Percentiles rank a stretch among this genome's conserved stretches.
These are phyloP conservation scores for Musa itinerans DNA, from an alignment of 176 grass and related monocot species.

Conservation along the genomic window DNA sequence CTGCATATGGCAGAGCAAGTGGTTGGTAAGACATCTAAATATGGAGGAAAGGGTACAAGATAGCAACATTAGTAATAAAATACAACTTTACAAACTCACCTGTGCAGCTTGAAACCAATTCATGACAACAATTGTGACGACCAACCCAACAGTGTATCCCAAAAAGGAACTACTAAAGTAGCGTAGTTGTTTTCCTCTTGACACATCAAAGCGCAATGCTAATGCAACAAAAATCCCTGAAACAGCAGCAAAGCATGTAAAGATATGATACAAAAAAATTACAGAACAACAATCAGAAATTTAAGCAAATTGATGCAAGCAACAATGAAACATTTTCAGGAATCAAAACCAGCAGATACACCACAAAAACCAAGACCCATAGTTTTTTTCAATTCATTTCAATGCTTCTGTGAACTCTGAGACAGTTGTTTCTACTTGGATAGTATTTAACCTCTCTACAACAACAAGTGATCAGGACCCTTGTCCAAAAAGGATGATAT, in stretches of 20 bases:
- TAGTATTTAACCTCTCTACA: too few species aligned
- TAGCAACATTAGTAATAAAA: conserved; percentile 8
- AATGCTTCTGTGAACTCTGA: too few species aligned
- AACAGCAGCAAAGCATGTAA: conserved; percentile 5
- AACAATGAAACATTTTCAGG: not conserved
- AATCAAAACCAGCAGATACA: too few species aligned
- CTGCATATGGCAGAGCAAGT: conserved; percentile 24
- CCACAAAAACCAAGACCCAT: too few species aligned
- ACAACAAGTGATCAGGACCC: not conserved
- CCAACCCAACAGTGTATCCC: conserved; percentile 60
- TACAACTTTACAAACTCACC: conserved; percentile 24
- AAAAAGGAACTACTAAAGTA: conserved; percentile 84
- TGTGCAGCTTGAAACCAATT: conserved; percentile 97
- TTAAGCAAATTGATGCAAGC: not conserved
- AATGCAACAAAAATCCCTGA: conserved; percentile 87
- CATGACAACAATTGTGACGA: conserved; percentile 71
- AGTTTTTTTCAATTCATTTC: too few species aligned
- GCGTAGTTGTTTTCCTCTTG: conserved; percentile 53
- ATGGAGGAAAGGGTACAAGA: not conserved
- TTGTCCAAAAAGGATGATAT: not conserved
- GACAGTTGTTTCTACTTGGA: too few species aligned
- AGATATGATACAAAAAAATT: not conserved
- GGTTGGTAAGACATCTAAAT: not conserved
- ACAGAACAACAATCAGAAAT: too few species aligned
- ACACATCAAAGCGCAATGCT: conserved; percentile 80